Percentiles rank a stretch among this genome's conserved stretches.
These are phyloP conservation scores for Encephalitozoon hellem DNA, from an alignment of 371 early-diverging fungal species.

Conservation along the genomic window DNA sequence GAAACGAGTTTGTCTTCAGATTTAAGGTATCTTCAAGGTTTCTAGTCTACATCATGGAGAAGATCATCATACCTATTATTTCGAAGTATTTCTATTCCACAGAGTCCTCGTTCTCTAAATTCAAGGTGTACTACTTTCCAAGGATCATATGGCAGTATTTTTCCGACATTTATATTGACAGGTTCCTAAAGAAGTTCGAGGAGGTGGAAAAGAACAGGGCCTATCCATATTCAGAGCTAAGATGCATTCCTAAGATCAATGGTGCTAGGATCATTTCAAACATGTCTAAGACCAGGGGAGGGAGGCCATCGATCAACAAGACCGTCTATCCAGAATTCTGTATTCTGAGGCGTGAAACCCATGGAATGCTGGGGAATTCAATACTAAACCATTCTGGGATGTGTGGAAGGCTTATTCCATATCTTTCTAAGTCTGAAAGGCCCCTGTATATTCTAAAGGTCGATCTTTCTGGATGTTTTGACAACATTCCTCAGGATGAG, in stretches of 20 bases:
- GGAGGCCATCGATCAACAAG: conserved; percentile 14
- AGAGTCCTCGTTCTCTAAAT: conserved; percentile 23
- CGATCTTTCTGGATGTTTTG: conserved; percentile 55
- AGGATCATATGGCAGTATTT: conserved; percentile 22
- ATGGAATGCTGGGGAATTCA: conserved; percentile 6
- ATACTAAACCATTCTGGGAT: conserved; percentile 26
- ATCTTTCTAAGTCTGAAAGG: background rate
- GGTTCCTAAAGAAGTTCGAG: conserved; percentile 27
- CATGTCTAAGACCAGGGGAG: conserved; percentile 4
- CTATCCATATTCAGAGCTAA: conserved; percentile 14
- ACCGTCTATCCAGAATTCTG: background rate
- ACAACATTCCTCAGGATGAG: conserved; percentile 45
- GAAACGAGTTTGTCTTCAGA: conserved; percentile 4
- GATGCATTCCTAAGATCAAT: conserved; percentile 47
- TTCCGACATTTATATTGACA: background rate
- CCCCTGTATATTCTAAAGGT: conserved; percentile 41
- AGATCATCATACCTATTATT: conserved; percentile 40
- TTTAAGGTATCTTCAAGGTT: background rate
- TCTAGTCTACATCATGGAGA: conserved; percentile 35
- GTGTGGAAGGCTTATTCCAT: conserved; percentile 4
- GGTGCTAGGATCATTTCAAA: conserved; percentile 44
- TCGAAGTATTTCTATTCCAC: conserved; percentile 46
- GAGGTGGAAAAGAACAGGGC: background rate
- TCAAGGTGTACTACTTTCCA: conserved; percentile 38
- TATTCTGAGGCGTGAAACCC: background rate